Evolutionary conservation across 2,329 filamentous ascomycete species (phyloP).

Genomic region (Pseudocercospora fijiensis): DNA sequence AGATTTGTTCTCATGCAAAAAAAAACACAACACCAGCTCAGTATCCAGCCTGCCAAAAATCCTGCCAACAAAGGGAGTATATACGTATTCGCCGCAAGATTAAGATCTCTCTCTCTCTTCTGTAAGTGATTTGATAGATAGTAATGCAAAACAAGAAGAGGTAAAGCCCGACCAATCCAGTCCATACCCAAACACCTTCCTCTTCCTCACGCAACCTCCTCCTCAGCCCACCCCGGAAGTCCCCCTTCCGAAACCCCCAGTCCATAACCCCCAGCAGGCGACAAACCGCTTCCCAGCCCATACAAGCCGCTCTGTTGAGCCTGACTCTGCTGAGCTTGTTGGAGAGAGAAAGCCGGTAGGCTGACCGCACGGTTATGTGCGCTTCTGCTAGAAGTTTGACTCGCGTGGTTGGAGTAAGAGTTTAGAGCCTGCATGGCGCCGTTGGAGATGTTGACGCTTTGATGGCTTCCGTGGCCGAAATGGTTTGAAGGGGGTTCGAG

Average conservation of each 20-base stretch:
- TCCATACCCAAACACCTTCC: too few species aligned
- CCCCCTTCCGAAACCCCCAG: conserved; percentile 60
- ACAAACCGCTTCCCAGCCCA: conserved; percentile 55
- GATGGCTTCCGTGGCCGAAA: conserved; percentile 55
- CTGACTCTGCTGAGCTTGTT: conserved; percentile 40
- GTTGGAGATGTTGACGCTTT: conserved; percentile 50
- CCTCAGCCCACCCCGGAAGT: conserved; percentile 63
- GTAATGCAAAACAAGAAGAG: conserved; percentile 24
- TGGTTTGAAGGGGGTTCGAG: conserved; percentile 39
- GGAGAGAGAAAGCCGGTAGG: conserved; percentile 69
- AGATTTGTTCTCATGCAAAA: too few species aligned
- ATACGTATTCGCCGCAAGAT: background rate
- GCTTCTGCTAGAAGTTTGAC: conserved; percentile 49
- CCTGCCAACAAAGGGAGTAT: background rate
- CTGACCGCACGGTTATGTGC: conserved; percentile 79
- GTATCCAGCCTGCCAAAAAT: background rate
- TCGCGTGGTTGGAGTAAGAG: conserved; percentile 45
- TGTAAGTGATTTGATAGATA: conserved; percentile 10
- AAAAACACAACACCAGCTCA: too few species aligned
- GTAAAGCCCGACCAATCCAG: background rate
- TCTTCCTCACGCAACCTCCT: conserved; percentile 51
- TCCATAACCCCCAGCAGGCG: conserved; percentile 55
- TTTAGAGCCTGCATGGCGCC: conserved; percentile 19
- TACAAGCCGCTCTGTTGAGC: conserved; percentile 55
- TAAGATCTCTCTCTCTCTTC: too few species aligned